Evolutionary conservation across 2,329 filamentous ascomycete genomes (phyloP).

Genomic region (Aspergillus persii): DNA sequence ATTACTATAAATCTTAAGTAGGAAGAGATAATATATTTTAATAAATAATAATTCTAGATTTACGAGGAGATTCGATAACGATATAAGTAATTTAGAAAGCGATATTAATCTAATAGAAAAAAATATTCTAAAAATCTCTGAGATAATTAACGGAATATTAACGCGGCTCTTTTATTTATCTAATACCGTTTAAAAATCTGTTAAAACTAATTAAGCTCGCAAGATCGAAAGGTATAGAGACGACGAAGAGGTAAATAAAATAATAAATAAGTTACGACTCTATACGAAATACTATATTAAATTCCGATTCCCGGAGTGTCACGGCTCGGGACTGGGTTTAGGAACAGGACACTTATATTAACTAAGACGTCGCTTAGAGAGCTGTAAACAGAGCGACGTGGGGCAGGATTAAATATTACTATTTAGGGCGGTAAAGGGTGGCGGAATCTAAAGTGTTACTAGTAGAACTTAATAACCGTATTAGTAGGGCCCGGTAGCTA

Average conservation of each 20-base stretch:
- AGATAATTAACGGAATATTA: conserved; percentile 24
- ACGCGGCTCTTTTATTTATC: conserved; percentile 29
- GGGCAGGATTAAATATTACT: too few relatives aligned
- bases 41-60: conserved; percentile 13
- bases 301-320: conserved; percentile 28
- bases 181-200: conserved; percentile 26
- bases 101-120: conserved; percentile 16
- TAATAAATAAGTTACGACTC: conserved; percentile 26
- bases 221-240: conserved; percentile 24
- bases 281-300: conserved; percentile 30
- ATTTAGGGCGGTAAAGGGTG: too few relatives aligned
- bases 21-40: conserved; percentile 20
- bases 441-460: too few relatives aligned
- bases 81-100: conserved; percentile 17
- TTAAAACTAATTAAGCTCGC: conserved; percentile 21
- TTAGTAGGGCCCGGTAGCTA: too few relatives aligned
- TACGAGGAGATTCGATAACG: conserved; percentile 14
- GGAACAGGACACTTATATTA: too few relatives aligned
- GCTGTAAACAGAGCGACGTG: too few relatives aligned
- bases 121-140: conserved; percentile 23
- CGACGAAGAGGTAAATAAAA: conserved; percentile 27
- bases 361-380: too few relatives aligned
- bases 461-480: too few relatives aligned
- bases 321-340: too few relatives aligned
- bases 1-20: conserved; percentile 17